phyloP scores from a whole-genome alignment of 2,329 filamentous ascomycete species.

The Neonectria punicea region DNA sequence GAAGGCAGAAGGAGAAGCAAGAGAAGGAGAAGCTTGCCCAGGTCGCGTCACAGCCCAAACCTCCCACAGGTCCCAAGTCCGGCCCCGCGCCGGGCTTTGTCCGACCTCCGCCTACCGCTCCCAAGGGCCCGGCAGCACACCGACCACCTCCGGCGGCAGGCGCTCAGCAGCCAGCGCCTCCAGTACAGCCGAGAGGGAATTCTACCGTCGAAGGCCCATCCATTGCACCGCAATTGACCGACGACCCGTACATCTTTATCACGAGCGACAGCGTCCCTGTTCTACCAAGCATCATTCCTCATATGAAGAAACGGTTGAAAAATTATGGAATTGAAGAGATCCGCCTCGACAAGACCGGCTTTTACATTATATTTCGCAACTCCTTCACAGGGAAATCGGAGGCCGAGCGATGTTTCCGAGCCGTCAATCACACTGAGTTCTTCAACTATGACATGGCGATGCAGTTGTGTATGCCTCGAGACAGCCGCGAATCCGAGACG shows the following conservation, averaged over 20 bases:
- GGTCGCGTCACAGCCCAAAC: constrained; percentile 43
- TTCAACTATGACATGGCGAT: constrained; percentile 95
- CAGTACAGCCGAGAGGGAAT: constrained; percentile 44
- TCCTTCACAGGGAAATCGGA: constrained; percentile 80
- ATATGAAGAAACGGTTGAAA: constrained; percentile 90
- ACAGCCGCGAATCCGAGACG: constrained; percentile 38
- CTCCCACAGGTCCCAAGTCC: constrained; percentile 52
- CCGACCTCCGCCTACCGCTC: constrained; percentile 80
- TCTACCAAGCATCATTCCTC: constrained; percentile 83
- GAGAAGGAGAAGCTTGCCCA: constrained; percentile 51
- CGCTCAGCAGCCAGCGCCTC: constrained; percentile 46
- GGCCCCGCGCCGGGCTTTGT: constrained; percentile 43
- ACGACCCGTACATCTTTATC: constrained; percentile 91
- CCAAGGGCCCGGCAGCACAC: constrained; percentile 80
- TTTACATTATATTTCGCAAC: constrained; percentile 91
- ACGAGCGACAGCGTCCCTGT: constrained; percentile 88
- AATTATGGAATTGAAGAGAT: constrained; percentile 84
- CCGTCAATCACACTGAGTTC: constrained; percentile 82
- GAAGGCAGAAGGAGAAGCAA: constrained; percentile 72
- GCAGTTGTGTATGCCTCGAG: constrained; percentile 69
- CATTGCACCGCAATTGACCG: constrained; percentile 75
- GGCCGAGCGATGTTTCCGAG: constrained; percentile 80
- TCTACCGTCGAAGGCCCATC: constrained; percentile 72
- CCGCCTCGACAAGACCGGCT: constrained; percentile 84
- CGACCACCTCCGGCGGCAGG: constrained; percentile 48